Evolutionary conservation across 2,329 filamentous ascomycete genomes (phyloP), one percentile per base, ranked within the genome.

Genomic region (Alternaria ethzedia): DNA sequence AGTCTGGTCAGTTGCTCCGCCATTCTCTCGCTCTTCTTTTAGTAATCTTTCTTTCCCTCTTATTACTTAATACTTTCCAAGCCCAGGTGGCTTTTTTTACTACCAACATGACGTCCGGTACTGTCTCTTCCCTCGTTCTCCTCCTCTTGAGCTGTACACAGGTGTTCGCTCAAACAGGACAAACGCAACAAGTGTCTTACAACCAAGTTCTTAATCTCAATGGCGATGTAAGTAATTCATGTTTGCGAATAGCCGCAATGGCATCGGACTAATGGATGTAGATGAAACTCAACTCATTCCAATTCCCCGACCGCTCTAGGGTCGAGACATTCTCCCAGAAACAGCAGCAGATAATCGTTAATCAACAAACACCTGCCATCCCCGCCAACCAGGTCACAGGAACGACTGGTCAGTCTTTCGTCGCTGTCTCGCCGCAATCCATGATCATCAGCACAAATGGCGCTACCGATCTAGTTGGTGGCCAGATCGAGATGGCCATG

Each of bases 121-220:
- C 76, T 71, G 73, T 78, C 74, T 75, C 72, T 69, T 74, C 72
- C 3, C 54, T 78, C 55, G 57, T 77, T 20, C 46, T 78, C 41
- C 62, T 76, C 54, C 55, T 77, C 56, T 69, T 77, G 67, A 73
- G 74, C 68, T 70, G 64, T 62, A 63, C 65, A 41, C 58, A 69
- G 17, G 74, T 67, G 30, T 64, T 74, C 9, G 77, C 56, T 43
- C 56, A 63, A 36, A 68, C 68, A 5, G 76, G 25, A 52, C 23
- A 59, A 17, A 69, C 67, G n/a, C 73, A 76, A 61, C 66, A 71
- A 54, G 75, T 67, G 17, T 74, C 79, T 28, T 80, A 74, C 63
- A 80, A 80, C 66, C 77, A 80, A 71, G 78, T 80, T 62, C 73
- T 80, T 71, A 80, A 79, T 72, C 32, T 80, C 52, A 78, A 79